Percentiles rank a stretch among this genome's conserved stretches.
Conservation (phyloP, 192 early-diverging fungal species). For the Chytriomyces confervae region DNA sequence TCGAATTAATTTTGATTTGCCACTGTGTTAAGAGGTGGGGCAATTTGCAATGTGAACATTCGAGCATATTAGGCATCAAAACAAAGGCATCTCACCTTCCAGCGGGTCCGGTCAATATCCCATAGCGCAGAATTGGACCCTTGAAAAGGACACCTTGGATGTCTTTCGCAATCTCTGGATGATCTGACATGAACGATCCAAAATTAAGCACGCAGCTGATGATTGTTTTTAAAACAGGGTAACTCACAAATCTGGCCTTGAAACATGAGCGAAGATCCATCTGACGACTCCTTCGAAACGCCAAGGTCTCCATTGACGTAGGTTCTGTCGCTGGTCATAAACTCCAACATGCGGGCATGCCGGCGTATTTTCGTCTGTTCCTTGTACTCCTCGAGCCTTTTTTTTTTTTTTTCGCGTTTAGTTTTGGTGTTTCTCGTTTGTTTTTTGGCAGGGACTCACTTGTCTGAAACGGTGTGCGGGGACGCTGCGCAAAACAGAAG, state of each 20-base stretch:
- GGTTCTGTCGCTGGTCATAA: slow-evolving; percentile 24
- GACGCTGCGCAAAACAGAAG: slow-evolving; percentile 6
- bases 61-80: neutral
- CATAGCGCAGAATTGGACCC: slow-evolving; percentile 27
- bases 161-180: slow-evolving; percentile 22
- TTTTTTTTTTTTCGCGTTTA: no score
- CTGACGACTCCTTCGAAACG: neutral
- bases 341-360: slow-evolving; percentile 30
- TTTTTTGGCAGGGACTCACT: neutral
- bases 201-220: neutral
- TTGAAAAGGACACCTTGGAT: slow-evolving; percentile 10
- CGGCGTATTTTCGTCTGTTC: slow-evolving; percentile 15
- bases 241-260: slow-evolving; percentile 11
- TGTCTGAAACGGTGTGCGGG: neutral
- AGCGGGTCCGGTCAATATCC: slow-evolving; percentile 30
- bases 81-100: slow-evolving; percentile 21
- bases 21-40: neutral
- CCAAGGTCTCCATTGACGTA: slow-evolving; percentile 19
- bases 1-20: slow-evolving; percentile 2
- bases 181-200: neutral
- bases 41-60: neutral
- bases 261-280: slow-evolving; percentile 23
- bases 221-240: neutral
- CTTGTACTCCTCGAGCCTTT: slow-evolving; percentile 25
- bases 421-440: no score